Evolutionary conservation across 106 monocot genomes (phyloP).

Genomic region (Ottelia alismoides): DNA sequence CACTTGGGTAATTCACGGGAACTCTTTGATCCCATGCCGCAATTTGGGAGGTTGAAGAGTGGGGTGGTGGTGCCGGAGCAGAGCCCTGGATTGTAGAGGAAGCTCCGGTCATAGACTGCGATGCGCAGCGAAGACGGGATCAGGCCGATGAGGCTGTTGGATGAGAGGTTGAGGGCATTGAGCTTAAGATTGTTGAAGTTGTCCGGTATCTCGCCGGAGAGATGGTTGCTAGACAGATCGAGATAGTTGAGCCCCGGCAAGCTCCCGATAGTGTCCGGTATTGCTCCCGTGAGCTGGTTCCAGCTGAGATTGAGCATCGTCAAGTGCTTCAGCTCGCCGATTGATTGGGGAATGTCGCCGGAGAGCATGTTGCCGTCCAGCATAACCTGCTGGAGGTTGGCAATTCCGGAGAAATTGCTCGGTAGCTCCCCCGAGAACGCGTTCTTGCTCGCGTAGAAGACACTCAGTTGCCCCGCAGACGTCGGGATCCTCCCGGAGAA

Average conservation of each 20-base stretch:
- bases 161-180: constrained; percentile 60
- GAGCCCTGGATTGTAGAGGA: constrained; percentile 47
- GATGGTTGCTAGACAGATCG: constrained; percentile 59
- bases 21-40: constrained; percentile 4
- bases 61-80: constrained; percentile 7
- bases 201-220: constrained; percentile 39
- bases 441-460: constrained; percentile 41
- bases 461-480: constrained; percentile 8
- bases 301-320: constrained; percentile 39
- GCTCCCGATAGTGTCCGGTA: constrained; percentile 37
- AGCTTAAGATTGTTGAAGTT: constrained; percentile 23
- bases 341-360: constrained; percentile 29
- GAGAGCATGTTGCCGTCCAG: constrained; percentile 39
- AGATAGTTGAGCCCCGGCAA: constrained; percentile 42
- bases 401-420: constrained; percentile 4
- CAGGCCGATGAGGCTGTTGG: constrained; percentile 51
- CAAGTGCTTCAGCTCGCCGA: constrained; percentile 15
- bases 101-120: constrained; percentile 35
- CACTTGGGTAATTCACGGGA: constrained; percentile 15
- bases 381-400: constrained; percentile 16
- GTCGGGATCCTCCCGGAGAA: constrained; percentile 58
- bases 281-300: constrained; percentile 53
- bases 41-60: constrained; percentile 9
- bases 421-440: constrained; percentile 42
- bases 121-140: constrained; percentile 38